Evolutionary conservation across 345 rosid species (phyloP), one percentile per base, ranked within the genome.

Genomic region (Eutrema japonicum): DNA sequence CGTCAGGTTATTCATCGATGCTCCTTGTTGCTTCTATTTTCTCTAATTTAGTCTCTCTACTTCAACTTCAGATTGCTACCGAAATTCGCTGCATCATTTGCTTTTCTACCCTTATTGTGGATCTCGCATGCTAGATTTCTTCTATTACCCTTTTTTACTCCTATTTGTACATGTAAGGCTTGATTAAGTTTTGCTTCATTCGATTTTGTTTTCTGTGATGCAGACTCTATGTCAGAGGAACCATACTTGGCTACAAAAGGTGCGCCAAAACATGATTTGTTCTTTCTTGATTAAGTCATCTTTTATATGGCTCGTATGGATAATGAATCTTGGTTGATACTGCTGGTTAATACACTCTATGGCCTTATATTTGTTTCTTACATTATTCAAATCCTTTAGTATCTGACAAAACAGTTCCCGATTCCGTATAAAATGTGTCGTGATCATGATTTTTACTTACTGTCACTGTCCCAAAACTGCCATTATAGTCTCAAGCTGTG

Each of bases 211-310:
- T 50, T 76, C 64, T 43, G 37, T 63, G 38, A 45, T 45, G 71
- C 85, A 91, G 93, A 63, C 95, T 91, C 74, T 91, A 91, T 77
- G 88, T 89, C 10, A 81, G 91, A 74, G 91, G 91, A 52, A 87
- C 90, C 47, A 59, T 91, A 62, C 85, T 91, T 68, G 97, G 93
- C 7, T 91, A 85, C 81, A 91, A 91, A 82, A 89, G 96, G 91
- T 84, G 66, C 68, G 66, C 5, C 41, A 2, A 4, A 55, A 27
- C 54, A 63, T 29, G 2, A 30, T 43, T 64, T 0, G 1, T 72
- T 48, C 4, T 0, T 22, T 0, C 2, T 48, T 3, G 59, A 16
- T 36, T 49, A 0, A n/a, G 0, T 35, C 8, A 33, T n/a, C 4
- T 14, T 14, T 47, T 1, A 9, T 26, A 1, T 36, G 3, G 18